Evolutionary conservation across 2,329 filamentous ascomycete genomes (phyloP).

Genomic region (Phoma herbarum): DNA sequence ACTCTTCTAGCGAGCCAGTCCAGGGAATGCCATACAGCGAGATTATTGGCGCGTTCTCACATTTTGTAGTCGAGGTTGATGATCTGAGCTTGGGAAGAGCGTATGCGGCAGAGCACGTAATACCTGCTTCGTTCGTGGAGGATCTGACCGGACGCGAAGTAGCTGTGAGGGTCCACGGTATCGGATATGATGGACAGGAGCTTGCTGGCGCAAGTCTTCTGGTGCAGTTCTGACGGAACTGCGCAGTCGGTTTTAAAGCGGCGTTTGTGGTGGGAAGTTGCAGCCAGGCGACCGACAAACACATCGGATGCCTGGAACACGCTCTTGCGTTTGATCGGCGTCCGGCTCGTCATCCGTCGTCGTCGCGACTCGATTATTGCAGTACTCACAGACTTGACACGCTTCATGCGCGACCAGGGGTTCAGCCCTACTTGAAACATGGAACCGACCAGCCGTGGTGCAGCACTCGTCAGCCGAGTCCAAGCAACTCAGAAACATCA

Average conservation of each 20-base stretch:
- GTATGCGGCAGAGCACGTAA: conserved; percentile 42
- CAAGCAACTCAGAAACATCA: conserved; percentile 18
- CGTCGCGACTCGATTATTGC: conserved; percentile 13
- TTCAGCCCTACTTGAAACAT: conserved; percentile 31
- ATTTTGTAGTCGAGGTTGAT: conserved; percentile 41
- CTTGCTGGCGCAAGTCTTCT: conserved; percentile 20
- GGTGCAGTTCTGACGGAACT: not conserved
- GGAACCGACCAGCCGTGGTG: conserved; percentile 19
- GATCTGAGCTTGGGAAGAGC: conserved; percentile 35
- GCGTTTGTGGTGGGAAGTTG: not conserved
- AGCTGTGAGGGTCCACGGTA: conserved; percentile 31
- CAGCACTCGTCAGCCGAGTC: conserved; percentile 20
- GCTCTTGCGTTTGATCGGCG: conserved; percentile 10
- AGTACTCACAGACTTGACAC: conserved; percentile 24
- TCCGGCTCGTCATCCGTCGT: conserved; percentile 2
- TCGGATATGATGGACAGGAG: conserved; percentile 42
- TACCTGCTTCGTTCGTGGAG: conserved; percentile 27
- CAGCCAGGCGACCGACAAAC: not conserved
- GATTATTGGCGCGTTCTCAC: conserved; percentile 47
- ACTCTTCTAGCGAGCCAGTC: conserved; percentile 8
- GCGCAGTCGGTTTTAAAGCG: not conserved
- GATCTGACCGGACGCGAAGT: conserved; percentile 17
- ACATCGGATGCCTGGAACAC: not conserved
- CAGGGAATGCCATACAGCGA: conserved; percentile 40
- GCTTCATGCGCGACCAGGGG: conserved; percentile 26